Conservation (phyloP, 1,284 basidiomycete species). For the Trichosporon sp. region DNA sequence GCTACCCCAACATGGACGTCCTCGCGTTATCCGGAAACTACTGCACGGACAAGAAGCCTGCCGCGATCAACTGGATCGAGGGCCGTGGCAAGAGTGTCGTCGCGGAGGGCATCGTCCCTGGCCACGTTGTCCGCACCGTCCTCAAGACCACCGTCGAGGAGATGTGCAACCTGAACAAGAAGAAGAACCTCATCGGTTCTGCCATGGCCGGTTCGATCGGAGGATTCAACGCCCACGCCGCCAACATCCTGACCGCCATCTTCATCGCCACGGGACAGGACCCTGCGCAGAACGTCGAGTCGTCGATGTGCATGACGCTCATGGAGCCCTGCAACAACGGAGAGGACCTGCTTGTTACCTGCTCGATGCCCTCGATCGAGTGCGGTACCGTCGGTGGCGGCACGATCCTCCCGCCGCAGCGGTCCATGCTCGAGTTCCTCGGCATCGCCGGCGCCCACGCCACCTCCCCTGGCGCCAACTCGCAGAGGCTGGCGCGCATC, state of each 20-base stretch:
- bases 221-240: conserved; percentile 98
- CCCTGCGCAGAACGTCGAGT: conserved; percentile 98
- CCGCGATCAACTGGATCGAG: conserved; percentile 99
- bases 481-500: conserved; percentile 77
- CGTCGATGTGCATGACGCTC: conserved; percentile 94
- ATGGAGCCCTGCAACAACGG: conserved; percentile 96
- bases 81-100: conserved; percentile 97
- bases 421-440: conserved; percentile 86
- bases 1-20: conserved; percentile 92
- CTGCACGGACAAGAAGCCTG: conserved; percentile 99
- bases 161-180: conserved; percentile 85
- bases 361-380: conserved; percentile 94
- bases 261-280: conserved; percentile 98
- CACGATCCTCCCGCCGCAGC: conserved; percentile 82
- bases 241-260: conserved; percentile 93
- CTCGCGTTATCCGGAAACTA: conserved; percentile 95
- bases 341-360: conserved; percentile 83
- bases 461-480: conserved; percentile 76
- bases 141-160: conserved; percentile 93
- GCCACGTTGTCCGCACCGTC: conserved; percentile 79
- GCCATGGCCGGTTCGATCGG: conserved; percentile 97
- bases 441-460: conserved; percentile 81
- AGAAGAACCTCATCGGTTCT: conserved; percentile 97
- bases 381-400: conserved; percentile 96
- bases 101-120: conserved; percentile 89